Evolutionary conservation across 2,329 filamentous ascomycete species (phyloP).

Genomic region (Colletotrichum sp.): DNA sequence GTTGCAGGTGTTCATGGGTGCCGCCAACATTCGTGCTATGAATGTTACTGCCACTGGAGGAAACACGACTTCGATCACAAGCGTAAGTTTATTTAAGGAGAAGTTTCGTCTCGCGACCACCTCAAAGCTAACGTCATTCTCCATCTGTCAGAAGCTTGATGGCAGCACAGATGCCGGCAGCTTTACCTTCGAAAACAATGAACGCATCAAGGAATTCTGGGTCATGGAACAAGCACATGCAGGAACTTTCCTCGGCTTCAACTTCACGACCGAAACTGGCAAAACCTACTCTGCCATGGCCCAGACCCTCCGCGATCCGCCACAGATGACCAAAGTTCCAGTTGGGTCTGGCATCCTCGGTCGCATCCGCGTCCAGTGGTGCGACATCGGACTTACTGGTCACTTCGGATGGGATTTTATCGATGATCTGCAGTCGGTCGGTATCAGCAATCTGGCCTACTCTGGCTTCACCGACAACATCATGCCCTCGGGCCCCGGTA

Average conservation of each 20-base stretch:
- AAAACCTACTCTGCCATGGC: not conserved
- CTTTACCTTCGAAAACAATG: not conserved
- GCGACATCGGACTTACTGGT: slow-evolving; percentile 7
- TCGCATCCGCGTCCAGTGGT: slow-evolving; percentile 11
- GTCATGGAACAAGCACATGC: not conserved
- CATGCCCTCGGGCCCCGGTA: slow-evolving; percentile 13
- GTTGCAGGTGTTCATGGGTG: slow-evolving; percentile 1
- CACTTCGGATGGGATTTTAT: slow-evolving; percentile 19
- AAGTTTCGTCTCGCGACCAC: too few species aligned
- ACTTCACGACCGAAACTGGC: not conserved
- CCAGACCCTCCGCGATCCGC: not conserved
- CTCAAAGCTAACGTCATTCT: not conserved
- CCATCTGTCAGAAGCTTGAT: not conserved
- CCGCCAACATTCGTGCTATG: slow-evolving; percentile 7
- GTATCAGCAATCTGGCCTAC: slow-evolving; percentile 20
- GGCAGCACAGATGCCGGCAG: not conserved
- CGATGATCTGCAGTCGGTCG: slow-evolving; percentile 20
- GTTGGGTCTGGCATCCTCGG: slow-evolving; percentile 17
- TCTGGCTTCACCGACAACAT: slow-evolving; percentile 18
- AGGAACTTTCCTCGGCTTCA: not conserved
- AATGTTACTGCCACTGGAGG: not conserved
- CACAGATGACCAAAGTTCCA: not conserved
- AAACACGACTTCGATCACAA: not conserved
- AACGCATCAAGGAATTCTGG: slow-evolving; percentile 3
- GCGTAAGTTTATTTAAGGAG: not conserved